Percentiles rank a stretch among this genome's conserved stretches.
Conservation (phyloP, 768 basidiomycete species). For the Xerocomus brunneocitrinus region DNA sequence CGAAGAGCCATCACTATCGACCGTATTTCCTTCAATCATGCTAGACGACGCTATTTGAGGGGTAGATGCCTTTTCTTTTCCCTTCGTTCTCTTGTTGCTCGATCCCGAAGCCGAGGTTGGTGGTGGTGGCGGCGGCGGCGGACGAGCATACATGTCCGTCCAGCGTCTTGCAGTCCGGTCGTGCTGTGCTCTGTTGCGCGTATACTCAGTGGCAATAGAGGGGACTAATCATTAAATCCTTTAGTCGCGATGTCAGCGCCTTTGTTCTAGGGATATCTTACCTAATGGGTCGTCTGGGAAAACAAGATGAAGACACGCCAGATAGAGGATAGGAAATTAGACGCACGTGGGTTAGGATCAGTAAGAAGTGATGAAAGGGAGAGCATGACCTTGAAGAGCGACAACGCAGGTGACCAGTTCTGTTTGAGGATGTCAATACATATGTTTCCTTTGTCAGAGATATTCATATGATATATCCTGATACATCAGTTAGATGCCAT, state of each 20-base stretch:
- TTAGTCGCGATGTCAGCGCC: background rate
- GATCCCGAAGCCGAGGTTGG: conserved; percentile 8
- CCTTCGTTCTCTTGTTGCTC: conserved; percentile 27
- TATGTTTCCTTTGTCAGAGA: conserved; percentile 70
- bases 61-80: conserved; percentile 32
- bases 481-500: background rate
- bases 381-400: conserved; percentile 91
- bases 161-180: conserved; percentile 76
- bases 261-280: conserved; percentile 26
- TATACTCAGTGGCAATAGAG: conserved; percentile 65
- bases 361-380: conserved; percentile 90
- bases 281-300: conserved; percentile 65
- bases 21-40: background rate
- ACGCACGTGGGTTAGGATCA: conserved; percentile 89
- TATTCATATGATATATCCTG: conserved; percentile 90
- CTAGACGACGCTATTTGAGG: conserved; percentile 4
- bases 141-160: conserved; percentile 68
- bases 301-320: conserved; percentile 8
- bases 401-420: conserved; percentile 92
- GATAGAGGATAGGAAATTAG: background rate
- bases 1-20: conserved; percentile 13
- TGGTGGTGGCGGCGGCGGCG: conserved; percentile 23
- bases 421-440: conserved; percentile 91
- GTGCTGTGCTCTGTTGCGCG: conserved; percentile 61
- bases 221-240: conserved; percentile 43